Evolutionary conservation across 768 basidiomycete species (phyloP).

Genomic region (Rubroboletus satanas): DNA sequence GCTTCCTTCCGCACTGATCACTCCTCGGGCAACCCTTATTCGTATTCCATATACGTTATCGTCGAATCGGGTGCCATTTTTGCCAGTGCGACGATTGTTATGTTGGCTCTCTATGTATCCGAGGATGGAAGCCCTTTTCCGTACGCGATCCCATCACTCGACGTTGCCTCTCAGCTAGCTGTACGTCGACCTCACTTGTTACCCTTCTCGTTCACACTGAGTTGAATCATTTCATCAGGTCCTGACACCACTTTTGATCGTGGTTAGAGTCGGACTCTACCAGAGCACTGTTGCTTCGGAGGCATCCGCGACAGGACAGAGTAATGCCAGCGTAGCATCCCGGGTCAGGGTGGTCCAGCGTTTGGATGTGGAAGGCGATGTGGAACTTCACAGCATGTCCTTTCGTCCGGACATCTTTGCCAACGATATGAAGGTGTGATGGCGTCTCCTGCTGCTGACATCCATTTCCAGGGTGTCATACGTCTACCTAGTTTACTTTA

Average conservation of each 20-base stretch:
- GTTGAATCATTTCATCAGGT: not conserved
- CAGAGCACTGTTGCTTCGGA: not conserved
- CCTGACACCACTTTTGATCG: constrained; percentile 17
- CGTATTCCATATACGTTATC: constrained; percentile 15
- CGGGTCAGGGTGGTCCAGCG: not conserved
- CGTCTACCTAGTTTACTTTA: too few relatives aligned
- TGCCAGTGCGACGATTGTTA: constrained; percentile 13
- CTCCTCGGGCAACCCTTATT: constrained; percentile 7
- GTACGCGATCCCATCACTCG: constrained; percentile 13
- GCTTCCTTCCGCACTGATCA: constrained; percentile 1
- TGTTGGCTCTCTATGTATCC: constrained; percentile 13
- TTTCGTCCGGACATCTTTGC: not conserved
- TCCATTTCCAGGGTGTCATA: not conserved
- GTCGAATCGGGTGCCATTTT: constrained; percentile 22
- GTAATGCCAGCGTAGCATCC: not conserved
- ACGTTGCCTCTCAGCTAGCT: constrained; percentile 18
- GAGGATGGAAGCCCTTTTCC: constrained; percentile 7
- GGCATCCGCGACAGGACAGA: not conserved
- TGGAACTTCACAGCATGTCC: not conserved
- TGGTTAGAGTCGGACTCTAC: constrained; percentile 13
- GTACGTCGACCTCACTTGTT: constrained; percentile 2
- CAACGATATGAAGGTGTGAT: not conserved
- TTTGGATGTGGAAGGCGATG: not conserved
- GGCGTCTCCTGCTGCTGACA: not conserved
- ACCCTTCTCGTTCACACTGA: not conserved